Evolutionary conservation across 768 basidiomycete species (phyloP).

Genomic region (Leucosporidium scottii): DNA sequence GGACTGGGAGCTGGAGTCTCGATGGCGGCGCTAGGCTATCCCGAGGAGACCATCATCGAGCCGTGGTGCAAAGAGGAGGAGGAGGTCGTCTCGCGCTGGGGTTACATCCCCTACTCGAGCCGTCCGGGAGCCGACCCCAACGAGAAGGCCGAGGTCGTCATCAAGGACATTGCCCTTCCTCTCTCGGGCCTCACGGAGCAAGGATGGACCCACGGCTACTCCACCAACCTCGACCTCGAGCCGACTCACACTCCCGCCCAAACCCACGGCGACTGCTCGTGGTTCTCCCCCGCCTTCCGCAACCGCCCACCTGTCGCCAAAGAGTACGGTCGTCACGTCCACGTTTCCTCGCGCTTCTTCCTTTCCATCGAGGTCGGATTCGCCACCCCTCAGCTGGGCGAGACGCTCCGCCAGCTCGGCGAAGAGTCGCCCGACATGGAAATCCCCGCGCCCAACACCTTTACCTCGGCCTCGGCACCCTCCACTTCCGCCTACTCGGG

Average conservation of each 20-base stretch:
- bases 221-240: constrained; percentile 34
- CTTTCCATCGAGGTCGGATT: constrained; percentile 38
- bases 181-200: constrained; percentile 23
- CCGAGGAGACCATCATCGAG: constrained; percentile 36
- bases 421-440: constrained; percentile 29
- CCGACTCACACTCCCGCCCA: constrained; percentile 28
- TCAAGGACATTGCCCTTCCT: constrained; percentile 35
- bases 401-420: constrained; percentile 23
- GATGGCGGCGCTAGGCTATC: constrained; percentile 27
- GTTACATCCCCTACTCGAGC: constrained; percentile 34
- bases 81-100: constrained; percentile 38
- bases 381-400: constrained; percentile 27
- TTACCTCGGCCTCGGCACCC: constrained; percentile 27
- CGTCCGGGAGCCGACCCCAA: constrained; percentile 33
- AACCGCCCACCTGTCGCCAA: constrained; percentile 25
- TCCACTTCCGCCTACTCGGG: constrained; percentile 23
- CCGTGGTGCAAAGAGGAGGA: constrained; percentile 37
- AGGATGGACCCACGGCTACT: constrained; percentile 36
- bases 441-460: constrained; percentile 31
- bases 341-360: constrained; percentile 37
- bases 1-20: constrained; percentile 27
- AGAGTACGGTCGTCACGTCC: constrained; percentile 34
- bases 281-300: constrained; percentile 37
- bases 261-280: constrained; percentile 36
- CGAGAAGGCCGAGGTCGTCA: constrained; percentile 34